Conservation (phyloP, 2,329 filamentous ascomycete species). For the Cadophora sp. region DNA sequence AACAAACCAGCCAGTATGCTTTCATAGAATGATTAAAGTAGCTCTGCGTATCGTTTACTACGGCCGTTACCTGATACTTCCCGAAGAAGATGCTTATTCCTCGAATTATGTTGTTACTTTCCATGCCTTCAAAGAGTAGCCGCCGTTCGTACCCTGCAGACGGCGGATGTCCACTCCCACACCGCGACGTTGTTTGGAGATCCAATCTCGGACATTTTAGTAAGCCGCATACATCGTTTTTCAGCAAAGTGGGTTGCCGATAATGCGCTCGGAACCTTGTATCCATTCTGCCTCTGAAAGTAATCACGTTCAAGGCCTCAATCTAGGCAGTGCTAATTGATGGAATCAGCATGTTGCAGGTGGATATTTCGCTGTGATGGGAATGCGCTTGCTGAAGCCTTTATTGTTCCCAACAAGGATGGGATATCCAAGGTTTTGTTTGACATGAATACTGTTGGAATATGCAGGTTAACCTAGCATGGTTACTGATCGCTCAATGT, state of each 20-base stretch:
- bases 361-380: background rate
- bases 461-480: background rate
- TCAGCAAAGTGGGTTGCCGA: background rate
- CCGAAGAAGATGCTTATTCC: background rate
- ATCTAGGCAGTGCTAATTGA: constrained; percentile 2
- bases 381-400: background rate
- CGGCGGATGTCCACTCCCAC: too few species aligned
- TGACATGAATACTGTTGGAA: background rate
- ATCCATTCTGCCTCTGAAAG: background rate
- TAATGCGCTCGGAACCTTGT: background rate
- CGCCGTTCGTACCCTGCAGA: background rate
- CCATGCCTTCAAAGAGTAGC: background rate
- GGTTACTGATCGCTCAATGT: background rate
- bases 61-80: background rate
- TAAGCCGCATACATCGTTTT: background rate
- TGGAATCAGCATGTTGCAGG: constrained; percentile 10
- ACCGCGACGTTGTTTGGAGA: background rate
- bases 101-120: background rate
- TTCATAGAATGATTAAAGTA: background rate
- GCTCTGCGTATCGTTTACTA: background rate
- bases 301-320: background rate
- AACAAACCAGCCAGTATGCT: background rate
- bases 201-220: background rate
- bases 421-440: background rate
- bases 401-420: background rate